Evolutionary conservation across 441 rosid genomes (phyloP), one percentile per base, ranked within the genome.

Genomic region (Omphalea diandra): DNA sequence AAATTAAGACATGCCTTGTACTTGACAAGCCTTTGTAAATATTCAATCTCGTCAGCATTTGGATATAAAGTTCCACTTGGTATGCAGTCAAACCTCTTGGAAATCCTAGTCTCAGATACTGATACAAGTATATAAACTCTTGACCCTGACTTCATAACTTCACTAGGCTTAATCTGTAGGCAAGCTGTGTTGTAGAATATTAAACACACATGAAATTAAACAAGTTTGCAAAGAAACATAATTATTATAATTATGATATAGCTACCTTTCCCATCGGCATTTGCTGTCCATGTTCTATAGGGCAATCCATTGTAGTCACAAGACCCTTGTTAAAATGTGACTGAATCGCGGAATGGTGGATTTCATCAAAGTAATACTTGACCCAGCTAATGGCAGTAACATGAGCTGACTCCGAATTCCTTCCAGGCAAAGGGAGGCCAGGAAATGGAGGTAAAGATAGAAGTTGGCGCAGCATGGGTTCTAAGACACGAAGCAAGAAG

Each of bases 51-150:
- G 68, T 94, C 97, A 8, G 93, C 96, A 79, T 91, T 94, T 50
- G 98, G 98, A 83, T 86, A 70, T 53, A 91, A 84, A 41, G 96
- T 94, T 67, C 97, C 96, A 64, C 94, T 89, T 22, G 98, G 97
- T 73, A 94, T 94, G 53, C 86, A 82, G 61, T 87, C 97, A 43
- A 79, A 91, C 79, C 97, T 88, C 87, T 76, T 89, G 40, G 93
- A 82, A 63, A 94, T 82, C 73, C 87, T 85, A 50, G 81, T 77
- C 81, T 91, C 97, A 8, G 90, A 82, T 5, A 89, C 72, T 0
- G 97, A 94, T 27, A 91, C 96, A 0, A 94, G 92, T 26, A 94
- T 59, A 79, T 65, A 77, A 68, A 94, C 63, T 73, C 85, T 91
- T 32, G 76, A 83, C 57, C 98, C 93, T 7, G 55, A 76, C 77